These are phyloP conservation scores for Tulasnella sp. DNA, from an alignment of 768 basidiomycete species.

Conservation along the genomic window DNA sequence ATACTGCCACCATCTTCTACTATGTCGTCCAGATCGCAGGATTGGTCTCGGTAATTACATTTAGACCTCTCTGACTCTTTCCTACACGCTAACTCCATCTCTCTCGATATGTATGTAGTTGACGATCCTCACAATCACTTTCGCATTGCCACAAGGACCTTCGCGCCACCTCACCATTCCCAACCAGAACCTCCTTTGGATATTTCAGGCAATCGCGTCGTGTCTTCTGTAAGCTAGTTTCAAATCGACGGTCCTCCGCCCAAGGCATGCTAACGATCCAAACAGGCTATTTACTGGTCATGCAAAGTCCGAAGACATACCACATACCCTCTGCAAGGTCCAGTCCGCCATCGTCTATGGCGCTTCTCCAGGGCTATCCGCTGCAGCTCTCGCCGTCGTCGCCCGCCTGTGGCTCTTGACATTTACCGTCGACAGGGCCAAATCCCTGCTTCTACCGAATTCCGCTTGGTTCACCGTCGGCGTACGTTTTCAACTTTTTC, in stretches of 20 bases:
- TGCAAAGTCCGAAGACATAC: background rate
- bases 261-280: background rate
- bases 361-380: background rate
- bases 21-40: background rate
- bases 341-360: slow-evolving; percentile 8
- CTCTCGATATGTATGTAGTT: background rate
- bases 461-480: background rate
- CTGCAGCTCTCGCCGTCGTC: slow-evolving; percentile 3
- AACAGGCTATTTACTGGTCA: slow-evolving; percentile 1
- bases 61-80: background rate
- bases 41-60: background rate
- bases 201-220: background rate
- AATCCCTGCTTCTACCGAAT: background rate
- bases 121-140: background rate
- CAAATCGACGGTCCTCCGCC: background rate
- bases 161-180: background rate
- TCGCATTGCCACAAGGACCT: background rate
- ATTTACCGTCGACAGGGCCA: background rate
- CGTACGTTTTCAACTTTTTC: background rate
- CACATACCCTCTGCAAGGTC: background rate
- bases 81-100: background rate
- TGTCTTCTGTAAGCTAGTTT: background rate
- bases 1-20: background rate
- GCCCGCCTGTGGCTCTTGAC: slow-evolving; percentile 1
- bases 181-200: background rate